These are phyloP conservation scores for Lyophyllum decastes DNA, from an alignment of 768 basidiomycete genomes.

Conservation along the genomic window DNA sequence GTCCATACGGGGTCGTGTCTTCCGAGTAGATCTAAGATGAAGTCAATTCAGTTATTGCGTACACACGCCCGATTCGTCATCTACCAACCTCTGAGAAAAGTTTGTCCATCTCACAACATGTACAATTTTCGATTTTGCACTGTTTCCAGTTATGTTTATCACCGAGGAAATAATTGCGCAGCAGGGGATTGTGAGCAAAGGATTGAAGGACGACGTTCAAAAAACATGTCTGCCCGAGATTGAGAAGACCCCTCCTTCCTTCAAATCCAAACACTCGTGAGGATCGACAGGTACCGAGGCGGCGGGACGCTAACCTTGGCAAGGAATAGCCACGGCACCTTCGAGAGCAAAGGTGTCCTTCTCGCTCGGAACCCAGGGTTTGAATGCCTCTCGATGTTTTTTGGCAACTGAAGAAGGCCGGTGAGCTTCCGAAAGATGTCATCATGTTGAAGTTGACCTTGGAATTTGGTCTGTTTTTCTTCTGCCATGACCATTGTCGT, in stretches of 20 bases:
- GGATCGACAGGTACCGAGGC: neutral
- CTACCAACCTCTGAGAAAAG: slow-evolving; percentile 67
- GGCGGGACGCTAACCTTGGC: slow-evolving; percentile 59
- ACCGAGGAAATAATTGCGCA: slow-evolving; percentile 86
- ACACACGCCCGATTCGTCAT: neutral
- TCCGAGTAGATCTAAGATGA: slow-evolving; percentile 52
- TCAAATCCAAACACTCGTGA: neutral
- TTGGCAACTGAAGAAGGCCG: slow-evolving; percentile 27
- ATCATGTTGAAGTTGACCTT: slow-evolving; percentile 39
- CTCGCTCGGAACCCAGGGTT: slow-evolving; percentile 38
- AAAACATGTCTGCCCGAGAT: slow-evolving; percentile 93
- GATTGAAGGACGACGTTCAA: slow-evolving; percentile 90
- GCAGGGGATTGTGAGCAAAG: slow-evolving; percentile 85
- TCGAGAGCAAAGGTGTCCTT: slow-evolving; percentile 48
- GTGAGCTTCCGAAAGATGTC: neutral
- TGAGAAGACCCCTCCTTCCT: slow-evolving; percentile 85
- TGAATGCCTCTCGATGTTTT: slow-evolving; percentile 35
- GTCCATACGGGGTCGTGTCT: slow-evolving; percentile 69
- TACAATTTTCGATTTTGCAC: slow-evolving; percentile 75
- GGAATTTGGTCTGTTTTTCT: slow-evolving; percentile 62
- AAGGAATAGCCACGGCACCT: slow-evolving; percentile 55
- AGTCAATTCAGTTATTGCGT: slow-evolving; percentile 1
- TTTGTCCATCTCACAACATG: slow-evolving; percentile 93
- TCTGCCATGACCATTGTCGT: slow-evolving; percentile 51
- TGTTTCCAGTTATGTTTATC: slow-evolving; percentile 82